Percentiles rank a stretch among this genome's conserved stretches.
Conservation (phyloP, 768 basidiomycete species). For the Serendipita sp. region DNA sequence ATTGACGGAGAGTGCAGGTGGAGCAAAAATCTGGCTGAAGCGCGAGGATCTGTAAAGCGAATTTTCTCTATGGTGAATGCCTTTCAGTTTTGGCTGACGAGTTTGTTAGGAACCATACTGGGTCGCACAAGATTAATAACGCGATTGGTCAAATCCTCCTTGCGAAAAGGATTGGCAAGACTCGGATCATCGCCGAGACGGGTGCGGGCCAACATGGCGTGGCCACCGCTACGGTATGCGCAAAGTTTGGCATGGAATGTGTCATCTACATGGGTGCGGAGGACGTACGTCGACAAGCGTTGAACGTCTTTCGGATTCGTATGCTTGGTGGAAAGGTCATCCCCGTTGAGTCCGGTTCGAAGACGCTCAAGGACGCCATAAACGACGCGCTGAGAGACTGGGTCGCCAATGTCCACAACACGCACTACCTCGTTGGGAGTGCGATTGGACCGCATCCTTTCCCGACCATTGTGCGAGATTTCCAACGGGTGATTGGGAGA, state of each 20-base stretch:
- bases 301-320: slow-evolving; percentile 96
- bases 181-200: slow-evolving; percentile 94
- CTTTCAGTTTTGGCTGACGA: neutral
- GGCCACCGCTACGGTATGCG: slow-evolving; percentile 95
- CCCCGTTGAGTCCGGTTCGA: slow-evolving; percentile 83
- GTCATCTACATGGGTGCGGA: slow-evolving; percentile 97
- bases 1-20: slow-evolving; percentile 76
- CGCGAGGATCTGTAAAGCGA: slow-evolving; percentile 77
- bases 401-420: slow-evolving; percentile 89
- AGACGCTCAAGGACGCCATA: slow-evolving; percentile 94
- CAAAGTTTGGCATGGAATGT: slow-evolving; percentile 90
- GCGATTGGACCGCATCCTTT: slow-evolving; percentile 97
- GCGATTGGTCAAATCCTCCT: slow-evolving; percentile 96
- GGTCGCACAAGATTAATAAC: slow-evolving; percentile 99
- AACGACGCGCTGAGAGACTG: slow-evolving; percentile 98
- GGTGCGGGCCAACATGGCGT: slow-evolving; percentile 99
- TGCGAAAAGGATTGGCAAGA: slow-evolving; percentile 89
- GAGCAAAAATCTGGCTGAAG: slow-evolving; percentile 96
- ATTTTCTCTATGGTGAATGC: slow-evolving; percentile 7
- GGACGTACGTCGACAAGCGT: slow-evolving; percentile 86
- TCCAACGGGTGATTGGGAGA: slow-evolving; percentile 85
- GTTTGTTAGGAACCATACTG: slow-evolving; percentile 76
- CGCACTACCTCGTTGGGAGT: slow-evolving; percentile 95
- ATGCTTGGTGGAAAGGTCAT: slow-evolving; percentile 96
- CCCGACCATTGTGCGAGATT: slow-evolving; percentile 97